A percentile compares a stretch with the other conserved stretches of the same genome.
These are phyloP conservation scores for Melampsora americana DNA, from an alignment of 1,284 basidiomycete genomes.

Conservation along the genomic window DNA sequence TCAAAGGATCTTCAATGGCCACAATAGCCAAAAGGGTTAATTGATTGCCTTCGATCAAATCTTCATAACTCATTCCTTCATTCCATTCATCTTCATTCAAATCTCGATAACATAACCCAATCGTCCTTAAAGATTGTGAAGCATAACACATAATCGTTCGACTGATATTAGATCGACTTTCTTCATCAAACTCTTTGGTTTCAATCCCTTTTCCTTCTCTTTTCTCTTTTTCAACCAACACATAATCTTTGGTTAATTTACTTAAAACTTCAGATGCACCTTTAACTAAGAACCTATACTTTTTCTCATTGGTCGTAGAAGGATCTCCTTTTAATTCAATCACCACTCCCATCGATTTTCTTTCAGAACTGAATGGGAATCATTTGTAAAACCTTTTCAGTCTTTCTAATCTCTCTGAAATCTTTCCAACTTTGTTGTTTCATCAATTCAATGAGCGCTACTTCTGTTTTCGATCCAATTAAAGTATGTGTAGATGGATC, in stretches of 20 bases:
- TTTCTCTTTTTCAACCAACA: slow-evolving; percentile 26
- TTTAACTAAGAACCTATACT: slow-evolving; percentile 53
- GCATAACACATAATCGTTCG: slow-evolving; percentile 45
- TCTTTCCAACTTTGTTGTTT: slow-evolving; percentile 77
- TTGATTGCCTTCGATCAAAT: slow-evolving; percentile 31
- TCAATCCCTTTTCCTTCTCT: slow-evolving; percentile 14
- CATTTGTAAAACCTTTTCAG: slow-evolving; percentile 52
- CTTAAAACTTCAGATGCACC: slow-evolving; percentile 54
- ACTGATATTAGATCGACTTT: slow-evolving; percentile 37
- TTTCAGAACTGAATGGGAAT: slow-evolving; percentile 55
- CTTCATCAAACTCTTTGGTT: slow-evolving; percentile 27
- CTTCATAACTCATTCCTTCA: slow-evolving; percentile 41
- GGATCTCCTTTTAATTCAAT: slow-evolving; percentile 48
- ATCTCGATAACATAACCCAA: slow-evolving; percentile 46
- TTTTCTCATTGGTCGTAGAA: slow-evolving; percentile 24
- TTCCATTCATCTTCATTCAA: slow-evolving; percentile 44
- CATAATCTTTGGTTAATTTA: slow-evolving; percentile 37
- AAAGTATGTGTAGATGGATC: slow-evolving; percentile 46
- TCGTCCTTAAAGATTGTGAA: slow-evolving; percentile 45
- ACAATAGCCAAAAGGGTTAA: slow-evolving; percentile 46
- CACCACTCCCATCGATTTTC: slow-evolving; percentile 56
- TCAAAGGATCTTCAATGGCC: slow-evolving; percentile 46
- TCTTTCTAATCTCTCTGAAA: slow-evolving; percentile 51
- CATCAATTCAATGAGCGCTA: slow-evolving; percentile 63
- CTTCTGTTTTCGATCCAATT: slow-evolving; percentile 55